Conservation (phyloP, 306 rosid genomes). For the Cucumis hystrix region DNA sequence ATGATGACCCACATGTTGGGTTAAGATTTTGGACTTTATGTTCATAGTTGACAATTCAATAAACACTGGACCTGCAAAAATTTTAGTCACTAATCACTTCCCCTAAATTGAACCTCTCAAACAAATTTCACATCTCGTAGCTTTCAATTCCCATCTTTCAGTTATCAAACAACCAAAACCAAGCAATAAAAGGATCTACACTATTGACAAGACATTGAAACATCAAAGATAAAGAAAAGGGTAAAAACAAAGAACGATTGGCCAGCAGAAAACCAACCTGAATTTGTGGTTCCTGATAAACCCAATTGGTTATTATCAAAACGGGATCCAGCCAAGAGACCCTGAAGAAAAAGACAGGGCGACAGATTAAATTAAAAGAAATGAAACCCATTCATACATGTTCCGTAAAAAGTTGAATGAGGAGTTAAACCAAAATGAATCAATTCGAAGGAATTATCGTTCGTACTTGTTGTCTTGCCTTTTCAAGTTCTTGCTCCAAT, state of each 20-base stretch:
- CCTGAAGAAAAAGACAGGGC: constrained; percentile 34
- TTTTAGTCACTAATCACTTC: not conserved
- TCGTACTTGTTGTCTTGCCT: constrained; percentile 58
- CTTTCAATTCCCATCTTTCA: not conserved
- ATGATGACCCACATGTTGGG: constrained; percentile 3
- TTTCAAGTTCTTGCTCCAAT: constrained; percentile 71
- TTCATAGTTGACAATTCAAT: not conserved
- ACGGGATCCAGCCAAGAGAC: constrained; percentile 38
- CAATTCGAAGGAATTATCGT: constrained; percentile 13
- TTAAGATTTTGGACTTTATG: not conserved
- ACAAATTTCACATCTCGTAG: not conserved
- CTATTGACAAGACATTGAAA: not conserved
- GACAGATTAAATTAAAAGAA: not conserved
- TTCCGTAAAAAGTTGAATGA: not conserved
- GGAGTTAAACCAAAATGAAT: constrained; percentile 5
- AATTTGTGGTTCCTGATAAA: constrained; percentile 36
- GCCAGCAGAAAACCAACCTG: constrained; percentile 39
- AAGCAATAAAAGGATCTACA: not conserved
- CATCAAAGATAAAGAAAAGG: not conserved
- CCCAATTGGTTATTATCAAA: constrained; percentile 37
- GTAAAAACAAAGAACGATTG: constrained; percentile 1
- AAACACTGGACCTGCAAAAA: constrained; percentile 1
- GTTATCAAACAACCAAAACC: not conserved
- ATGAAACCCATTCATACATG: not conserved
- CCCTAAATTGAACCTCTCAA: not conserved